Conservation (phyloP, 768 basidiomycete genomes). For the Harrya chromipes region DNA sequence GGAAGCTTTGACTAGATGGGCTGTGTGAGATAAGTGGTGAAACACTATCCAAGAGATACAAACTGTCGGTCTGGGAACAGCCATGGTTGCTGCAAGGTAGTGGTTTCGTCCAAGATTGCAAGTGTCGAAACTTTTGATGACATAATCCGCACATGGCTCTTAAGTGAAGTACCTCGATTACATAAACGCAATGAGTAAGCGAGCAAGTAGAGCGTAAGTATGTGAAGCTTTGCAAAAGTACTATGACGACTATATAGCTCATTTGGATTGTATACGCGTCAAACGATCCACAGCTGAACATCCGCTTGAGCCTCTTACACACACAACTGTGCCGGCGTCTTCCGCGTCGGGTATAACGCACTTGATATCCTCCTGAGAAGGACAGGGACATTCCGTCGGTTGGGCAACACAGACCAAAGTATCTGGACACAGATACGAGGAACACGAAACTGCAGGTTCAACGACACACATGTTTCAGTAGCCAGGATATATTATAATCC, state of each 20-base stretch:
- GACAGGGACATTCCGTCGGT: conserved; percentile 72
- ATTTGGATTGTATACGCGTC: conserved; percentile 8
- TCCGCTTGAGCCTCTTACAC: conserved; percentile 62
- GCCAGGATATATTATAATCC: not conserved
- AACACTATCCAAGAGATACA: not conserved
- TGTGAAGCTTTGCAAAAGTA: too few species aligned
- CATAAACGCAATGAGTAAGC: too few species aligned
- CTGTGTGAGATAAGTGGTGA: conserved; percentile 1
- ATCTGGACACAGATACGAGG: conserved; percentile 71
- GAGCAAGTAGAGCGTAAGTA: too few species aligned
- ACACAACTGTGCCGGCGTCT: conserved; percentile 62
- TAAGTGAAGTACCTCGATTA: too few species aligned
- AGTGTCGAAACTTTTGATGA: conserved; percentile 6
- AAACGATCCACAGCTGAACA: conserved; percentile 63
- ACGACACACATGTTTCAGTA: not conserved
- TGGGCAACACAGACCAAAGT: conserved; percentile 61
- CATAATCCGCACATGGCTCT: conserved; percentile 8
- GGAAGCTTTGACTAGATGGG: conserved; percentile 72
- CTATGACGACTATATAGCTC: not conserved
- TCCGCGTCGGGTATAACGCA: conserved; percentile 65
- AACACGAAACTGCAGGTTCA: conserved; percentile 56
- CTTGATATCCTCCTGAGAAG: conserved; percentile 70
- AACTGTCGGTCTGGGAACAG: conserved; percentile 69
- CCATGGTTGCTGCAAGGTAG: conserved; percentile 41
- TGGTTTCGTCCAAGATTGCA: conserved; percentile 1